These are phyloP conservation scores for Nissolia schottii DNA, from an alignment of 306 rosid genomes.

Conservation along the genomic window DNA sequence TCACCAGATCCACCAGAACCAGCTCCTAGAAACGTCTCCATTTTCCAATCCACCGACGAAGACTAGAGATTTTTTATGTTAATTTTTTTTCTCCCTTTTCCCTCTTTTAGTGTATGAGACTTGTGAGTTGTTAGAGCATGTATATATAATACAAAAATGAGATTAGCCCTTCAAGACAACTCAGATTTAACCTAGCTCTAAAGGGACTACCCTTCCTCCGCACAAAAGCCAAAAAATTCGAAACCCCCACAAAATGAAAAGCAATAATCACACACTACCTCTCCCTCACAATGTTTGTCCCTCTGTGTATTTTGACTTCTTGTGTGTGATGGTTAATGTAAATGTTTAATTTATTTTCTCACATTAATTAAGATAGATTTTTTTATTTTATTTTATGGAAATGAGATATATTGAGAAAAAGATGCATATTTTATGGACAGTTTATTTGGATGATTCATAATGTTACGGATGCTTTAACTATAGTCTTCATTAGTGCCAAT, in stretches of 20 bases:
- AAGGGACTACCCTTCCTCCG: neutral
- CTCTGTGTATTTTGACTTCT: no score
- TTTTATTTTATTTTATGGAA: no score
- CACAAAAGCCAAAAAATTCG: neutral
- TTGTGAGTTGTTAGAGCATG: neutral
- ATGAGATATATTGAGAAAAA: neutral
- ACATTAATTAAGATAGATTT: no score
- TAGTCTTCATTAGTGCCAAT: neutral
- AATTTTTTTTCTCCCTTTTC: neutral
- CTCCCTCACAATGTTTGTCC: no score
- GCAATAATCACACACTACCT: neutral
- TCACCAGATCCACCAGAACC: constrained; percentile 38
- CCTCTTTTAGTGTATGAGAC: neutral
- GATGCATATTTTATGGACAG: neutral
- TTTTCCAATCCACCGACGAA: constrained; percentile 15
- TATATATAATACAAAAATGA: neutral
- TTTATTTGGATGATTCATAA: neutral
- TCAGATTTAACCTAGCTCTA: neutral
- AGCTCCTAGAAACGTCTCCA: constrained; percentile 30
- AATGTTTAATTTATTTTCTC: neutral
- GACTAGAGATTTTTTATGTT: neutral
- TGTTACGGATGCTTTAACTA: neutral
- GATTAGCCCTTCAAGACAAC: neutral
- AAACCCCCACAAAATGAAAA: neutral
- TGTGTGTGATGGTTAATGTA: neutral